phyloP scores from a whole-genome alignment of 2,329 filamentous ascomycete genomes.

The Talaromyces sp. region DNA sequence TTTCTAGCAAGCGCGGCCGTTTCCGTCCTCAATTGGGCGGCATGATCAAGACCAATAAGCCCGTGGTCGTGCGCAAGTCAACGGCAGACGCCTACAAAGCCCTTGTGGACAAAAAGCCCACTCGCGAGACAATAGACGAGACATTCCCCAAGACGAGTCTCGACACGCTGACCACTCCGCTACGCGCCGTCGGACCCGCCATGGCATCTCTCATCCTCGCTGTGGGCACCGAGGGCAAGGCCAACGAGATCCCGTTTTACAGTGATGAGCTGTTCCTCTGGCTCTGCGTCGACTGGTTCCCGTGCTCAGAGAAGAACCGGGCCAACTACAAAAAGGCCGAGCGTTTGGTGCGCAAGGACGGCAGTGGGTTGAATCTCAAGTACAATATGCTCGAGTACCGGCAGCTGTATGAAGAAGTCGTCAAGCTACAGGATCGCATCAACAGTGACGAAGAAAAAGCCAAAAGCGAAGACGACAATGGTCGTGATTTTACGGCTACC shows the following conservation, averaged over 20 bases:
- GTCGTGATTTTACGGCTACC: conserved; percentile 19
- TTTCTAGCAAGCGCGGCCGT: conserved; percentile 34
- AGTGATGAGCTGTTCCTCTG: conserved; percentile 38
- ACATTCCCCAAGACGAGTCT: conserved; percentile 28
- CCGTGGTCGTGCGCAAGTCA: conserved; percentile 20
- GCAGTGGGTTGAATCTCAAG: conserved; percentile 31
- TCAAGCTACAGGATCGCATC: conserved; percentile 19
- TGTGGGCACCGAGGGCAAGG: conserved; percentile 17
- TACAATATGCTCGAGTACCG: conserved; percentile 37
- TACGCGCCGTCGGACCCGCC: conserved; percentile 39
- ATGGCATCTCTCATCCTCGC: conserved; percentile 40
- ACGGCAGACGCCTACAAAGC: conserved; percentile 23
- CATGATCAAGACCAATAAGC: conserved; percentile 33
- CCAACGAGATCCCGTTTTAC: conserved; percentile 33
- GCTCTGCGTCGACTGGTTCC: conserved; percentile 26
- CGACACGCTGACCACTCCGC: conserved; percentile 26
- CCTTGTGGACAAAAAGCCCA: conserved; percentile 4
- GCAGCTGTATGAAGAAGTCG: conserved; percentile 25
- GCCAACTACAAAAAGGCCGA: conserved; percentile 15
- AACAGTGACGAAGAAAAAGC: conserved; percentile 10
- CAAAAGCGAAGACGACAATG: not conserved
- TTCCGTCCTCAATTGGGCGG: conserved; percentile 35
- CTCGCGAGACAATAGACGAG: conserved; percentile 7
- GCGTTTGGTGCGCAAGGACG: conserved; percentile 5
- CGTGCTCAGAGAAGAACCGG: conserved; percentile 13